Base-by-base conservation (phyloP, 495 filamentous ascomycete species). In the Ascodesmis nigricans region DNA sequence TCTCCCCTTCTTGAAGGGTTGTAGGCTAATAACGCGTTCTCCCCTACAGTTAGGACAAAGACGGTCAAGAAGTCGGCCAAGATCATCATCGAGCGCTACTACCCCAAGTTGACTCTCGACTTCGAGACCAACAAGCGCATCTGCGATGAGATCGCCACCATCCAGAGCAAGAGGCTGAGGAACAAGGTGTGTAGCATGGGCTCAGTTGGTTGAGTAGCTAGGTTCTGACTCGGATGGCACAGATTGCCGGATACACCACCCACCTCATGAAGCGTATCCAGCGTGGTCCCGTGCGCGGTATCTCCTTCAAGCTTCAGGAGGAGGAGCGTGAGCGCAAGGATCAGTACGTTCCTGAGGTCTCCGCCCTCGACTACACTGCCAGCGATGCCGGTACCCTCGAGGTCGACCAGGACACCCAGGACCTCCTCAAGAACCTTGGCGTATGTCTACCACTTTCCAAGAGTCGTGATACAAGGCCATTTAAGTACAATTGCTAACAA, bases 41-140 rank as follows among this genome's bases (percentile, higher is more conserved):
- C 50, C 31, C 24, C 36, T 31, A 52, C 38, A 53, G 43, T 58
- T 54, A 44, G 48, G 21, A 50, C 43, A 33, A 47, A 71, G 79
- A 99, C 90, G 50, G 87, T 95, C 60, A 95, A 99, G 75, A 87
- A 91, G 68, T 95, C 83, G 62, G 83, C 90, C 64, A 95, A 95
- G 75, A 80, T 93, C 70, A 81, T 95, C 64, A 93, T 97, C 63
- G 87, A 95, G 73, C 75, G 78, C 47, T 92, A 91, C 69, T 92
- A 97, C 70, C 90, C 87, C 54, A 80, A 80, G 61, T 67, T 99
- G 58, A 91, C 82, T 37, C 80, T 95, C 59, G 90, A 95, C 65
- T 99, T 99, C 69, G 90, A 99, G 71, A 90, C 80, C 71, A 97
- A 97, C 75, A 95, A 97, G 75, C 67, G 84, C 46, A 83, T 93